Evolutionary conservation across 2,329 filamentous ascomycete genomes (phyloP).

Genomic region (Stagonosporopsis vannaccii): DNA sequence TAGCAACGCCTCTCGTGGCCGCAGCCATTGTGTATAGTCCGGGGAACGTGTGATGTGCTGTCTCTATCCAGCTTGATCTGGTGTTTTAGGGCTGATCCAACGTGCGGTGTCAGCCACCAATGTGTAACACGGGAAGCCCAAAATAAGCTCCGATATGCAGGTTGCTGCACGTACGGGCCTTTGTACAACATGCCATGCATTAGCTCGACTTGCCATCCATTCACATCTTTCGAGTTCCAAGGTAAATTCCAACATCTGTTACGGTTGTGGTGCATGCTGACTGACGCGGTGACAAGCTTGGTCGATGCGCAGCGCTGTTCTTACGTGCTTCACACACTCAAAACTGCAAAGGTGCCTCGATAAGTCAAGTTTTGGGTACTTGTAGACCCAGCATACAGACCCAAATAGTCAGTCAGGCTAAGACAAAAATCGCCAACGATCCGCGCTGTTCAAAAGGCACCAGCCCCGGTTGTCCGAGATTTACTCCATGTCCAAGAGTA

Average conservation of each 20-base stretch:
- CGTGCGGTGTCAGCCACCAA: constrained; percentile 6
- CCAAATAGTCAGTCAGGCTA: too few relatives aligned
- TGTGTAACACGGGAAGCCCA: constrained; percentile 3
- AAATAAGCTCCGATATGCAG: constrained; percentile 15
- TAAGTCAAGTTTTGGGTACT: background rate
- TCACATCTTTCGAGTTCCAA: background rate
- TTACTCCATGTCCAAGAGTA: background rate
- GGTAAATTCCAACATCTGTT: background rate
- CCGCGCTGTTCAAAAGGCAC: too few relatives aligned
- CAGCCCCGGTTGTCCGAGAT: background rate
- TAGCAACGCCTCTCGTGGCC: background rate
- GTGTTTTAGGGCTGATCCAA: constrained; percentile 12
- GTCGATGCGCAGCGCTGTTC: constrained; percentile 7
- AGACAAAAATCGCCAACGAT: too few relatives aligned
- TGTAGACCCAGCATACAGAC: too few relatives aligned
- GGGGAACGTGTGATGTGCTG: background rate
- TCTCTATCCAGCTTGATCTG: constrained; percentile 1
- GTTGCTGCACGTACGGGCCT: background rate
- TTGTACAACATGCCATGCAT: constrained; percentile 5
- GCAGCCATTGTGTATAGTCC: background rate
- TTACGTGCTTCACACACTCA: constrained; percentile 10
- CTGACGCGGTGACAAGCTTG: background rate
- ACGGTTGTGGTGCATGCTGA: background rate
- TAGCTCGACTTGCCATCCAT: background rate
- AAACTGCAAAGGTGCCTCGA: background rate